Evolutionary conservation across 306 rosid genomes (phyloP), one percentile per base, ranked within the genome.

Genomic region (Vigna reflexopilosa): DNA sequence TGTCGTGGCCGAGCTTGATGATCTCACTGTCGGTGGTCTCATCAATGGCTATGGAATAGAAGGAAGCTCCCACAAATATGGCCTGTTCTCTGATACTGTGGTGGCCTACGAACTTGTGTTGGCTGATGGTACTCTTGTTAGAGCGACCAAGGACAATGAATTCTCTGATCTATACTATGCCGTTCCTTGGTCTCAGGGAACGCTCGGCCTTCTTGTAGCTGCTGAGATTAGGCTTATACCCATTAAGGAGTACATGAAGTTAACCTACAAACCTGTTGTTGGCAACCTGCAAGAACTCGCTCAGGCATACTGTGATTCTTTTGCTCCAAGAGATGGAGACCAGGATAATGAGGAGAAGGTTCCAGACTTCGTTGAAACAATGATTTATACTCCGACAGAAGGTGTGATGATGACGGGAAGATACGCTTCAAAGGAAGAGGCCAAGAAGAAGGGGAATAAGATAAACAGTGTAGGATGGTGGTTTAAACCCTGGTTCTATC

Each of bases 171-270:
- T 95, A 73, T 95, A 85, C 83, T 77, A 90, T 67, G 87, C 90
- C 24, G 83, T 95, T 85, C 98, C 98, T 0, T 95, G 98, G 98
- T 95, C 98, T 64, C 98, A 95, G 81, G 98, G 98, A 72, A 95
- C 98, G 57, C 87, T 95, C 9, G 98, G 98, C 48, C 86, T 95
- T 82, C 98, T 95, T 58, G 98, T 92, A 56, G 86, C 98, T 82
- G 98, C 98, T 30, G 98, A 95, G 87, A 90, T 95, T 86, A 90
- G 76, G 85, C 97, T 95, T 69, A 95, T 95, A 44, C 89, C 83
- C 3, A 19, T 95, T 51, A 95, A 92, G 87, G 98, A 95, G 85
- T 95, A 90, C 88, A 95, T 95, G 98, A 92, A 61, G 87, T 28
- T 95, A 77, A 91, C 96, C 36, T 95, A 95, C 84, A 70, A 77